A percentile compares a stretch with the other conserved stretches of the same genome.
Evolutionary conservation across 73 alveolate genomes (phyloP).

Genomic region (Paramecium biaurelia): DNA sequence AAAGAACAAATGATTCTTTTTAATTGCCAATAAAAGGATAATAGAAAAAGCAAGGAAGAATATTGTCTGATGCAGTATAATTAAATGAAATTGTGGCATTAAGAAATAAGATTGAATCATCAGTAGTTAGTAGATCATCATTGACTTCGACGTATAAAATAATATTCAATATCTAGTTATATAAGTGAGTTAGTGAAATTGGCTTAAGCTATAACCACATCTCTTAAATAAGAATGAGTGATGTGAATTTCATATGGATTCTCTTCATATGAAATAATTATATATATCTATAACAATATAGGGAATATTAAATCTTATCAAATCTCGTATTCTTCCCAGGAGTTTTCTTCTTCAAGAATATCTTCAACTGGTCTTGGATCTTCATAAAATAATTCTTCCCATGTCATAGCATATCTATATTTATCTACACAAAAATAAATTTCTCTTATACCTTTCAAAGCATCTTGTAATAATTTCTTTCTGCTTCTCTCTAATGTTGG

Average conservation of each 20-base stretch:
- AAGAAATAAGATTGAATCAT: neutral
- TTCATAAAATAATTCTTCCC: constrained; percentile 60
- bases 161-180: neutral
- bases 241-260: neutral
- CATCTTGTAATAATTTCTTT: constrained; percentile 50
- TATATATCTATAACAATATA: neutral
- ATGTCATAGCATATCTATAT: constrained; percentile 49
- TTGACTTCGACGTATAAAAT: neutral
- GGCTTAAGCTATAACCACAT: neutral
- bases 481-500: constrained; percentile 60
- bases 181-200: constrained; percentile 14
- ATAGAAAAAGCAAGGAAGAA: neutral
- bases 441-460: neutral
- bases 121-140: neutral
- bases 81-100: neutral
- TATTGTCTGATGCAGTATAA: neutral
- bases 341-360: constrained; percentile 55
- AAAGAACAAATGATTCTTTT: neutral
- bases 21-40: neutral
- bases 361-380: constrained; percentile 55
- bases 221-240: neutral
- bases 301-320: constrained; percentile 7
- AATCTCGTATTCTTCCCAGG: constrained; percentile 51
- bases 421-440: neutral
- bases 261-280: neutral